Evolutionary conservation across 2,329 filamentous ascomycete genomes (phyloP), one percentile per base, ranked within the genome.

Genomic region (Trichophyton rubrum): DNA sequence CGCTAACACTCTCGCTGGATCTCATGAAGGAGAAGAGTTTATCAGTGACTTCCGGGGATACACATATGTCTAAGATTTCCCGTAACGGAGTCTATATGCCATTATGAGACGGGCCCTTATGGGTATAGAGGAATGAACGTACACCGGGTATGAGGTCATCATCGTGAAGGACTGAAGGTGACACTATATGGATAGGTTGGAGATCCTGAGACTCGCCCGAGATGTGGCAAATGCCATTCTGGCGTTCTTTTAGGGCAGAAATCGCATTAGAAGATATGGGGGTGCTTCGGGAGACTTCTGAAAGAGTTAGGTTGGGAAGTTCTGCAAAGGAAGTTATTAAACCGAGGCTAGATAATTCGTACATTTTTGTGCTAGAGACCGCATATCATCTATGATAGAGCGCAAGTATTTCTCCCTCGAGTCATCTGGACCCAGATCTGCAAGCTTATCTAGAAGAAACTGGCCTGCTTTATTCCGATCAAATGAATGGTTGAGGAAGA

Each of bases 161-260:
- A 45, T 62, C 62, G 15, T 63, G 27, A 8, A 62, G 1, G 17
- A 63, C 56, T 24, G 60, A 60, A 5, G 62, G 62, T 6, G 62
- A 51, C 1, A 63, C 27, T 38, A 63, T 59, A 33, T 63, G 60
- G 2, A 35, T 57, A 5, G 60, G 24, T 27, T 51, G 27, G 3
- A 63, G 49, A 13, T 43, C 49, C 3, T 11, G 45, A 13, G 57
- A 45, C 13, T 13, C 49, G 17, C 62, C 60, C 6, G 62, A 59
- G 15, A 63, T 45, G 45, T 56, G 62, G 22, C 62, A 63, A 33
- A 49, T 40, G 15, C 51, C 22, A 7, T 51, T 33, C 13, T 63
- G 47, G 17, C 62, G 51, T 22, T 59, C 11, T 11, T 43, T 43
- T 24, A 63, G 30, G 35, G 62, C 56, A 17, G 49, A 27, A 9